Evolutionary conservation across 257 asterid genomes (phyloP).

Genomic region (Forsythia viridissima): DNA sequence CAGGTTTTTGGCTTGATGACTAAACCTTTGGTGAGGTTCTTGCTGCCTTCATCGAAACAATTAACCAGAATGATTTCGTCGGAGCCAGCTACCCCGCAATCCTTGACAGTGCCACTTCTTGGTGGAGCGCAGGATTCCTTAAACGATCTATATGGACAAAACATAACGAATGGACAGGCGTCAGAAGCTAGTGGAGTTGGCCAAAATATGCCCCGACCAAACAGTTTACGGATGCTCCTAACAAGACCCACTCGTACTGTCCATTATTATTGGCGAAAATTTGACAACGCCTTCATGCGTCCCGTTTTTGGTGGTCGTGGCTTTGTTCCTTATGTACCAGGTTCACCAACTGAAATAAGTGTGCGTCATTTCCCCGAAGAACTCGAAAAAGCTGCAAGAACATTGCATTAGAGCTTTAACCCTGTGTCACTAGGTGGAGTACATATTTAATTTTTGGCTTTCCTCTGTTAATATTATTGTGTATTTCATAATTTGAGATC

Average conservation of each 20-base stretch:
- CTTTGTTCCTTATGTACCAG: constrained; percentile 78
- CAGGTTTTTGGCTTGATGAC: constrained; percentile 96
- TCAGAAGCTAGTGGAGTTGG: constrained; percentile 46
- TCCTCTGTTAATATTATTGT: not conserved
- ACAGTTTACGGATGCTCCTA: constrained; percentile 80
- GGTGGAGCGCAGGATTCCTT: constrained; percentile 52
- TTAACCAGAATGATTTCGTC: constrained; percentile 63
- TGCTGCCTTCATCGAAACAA: constrained; percentile 58
- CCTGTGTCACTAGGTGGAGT: not conserved
- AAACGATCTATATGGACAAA: constrained; percentile 40
- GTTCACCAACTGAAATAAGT: constrained; percentile 77
- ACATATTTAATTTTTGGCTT: constrained; percentile 25
- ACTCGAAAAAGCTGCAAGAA: constrained; percentile 22
- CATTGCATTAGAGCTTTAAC: not conserved
- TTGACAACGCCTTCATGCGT: constrained; percentile 89
- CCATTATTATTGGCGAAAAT: constrained; percentile 92
- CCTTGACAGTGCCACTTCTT: constrained; percentile 70
- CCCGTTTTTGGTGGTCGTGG: constrained; percentile 99
- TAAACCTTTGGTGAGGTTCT: constrained; percentile 65
- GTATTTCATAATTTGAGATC: not conserved
- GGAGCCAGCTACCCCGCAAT: constrained; percentile 63
- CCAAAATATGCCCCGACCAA: constrained; percentile 54
- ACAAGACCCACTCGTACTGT: constrained; percentile 73
- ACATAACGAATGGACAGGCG: constrained; percentile 36
- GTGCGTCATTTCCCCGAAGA: constrained; percentile 33